A percentile compares a stretch with the other conserved stretches of the same genome.
Conservation (phyloP, 352 stramenopile genomes). For the Globisporangium megalacanthum region DNA sequence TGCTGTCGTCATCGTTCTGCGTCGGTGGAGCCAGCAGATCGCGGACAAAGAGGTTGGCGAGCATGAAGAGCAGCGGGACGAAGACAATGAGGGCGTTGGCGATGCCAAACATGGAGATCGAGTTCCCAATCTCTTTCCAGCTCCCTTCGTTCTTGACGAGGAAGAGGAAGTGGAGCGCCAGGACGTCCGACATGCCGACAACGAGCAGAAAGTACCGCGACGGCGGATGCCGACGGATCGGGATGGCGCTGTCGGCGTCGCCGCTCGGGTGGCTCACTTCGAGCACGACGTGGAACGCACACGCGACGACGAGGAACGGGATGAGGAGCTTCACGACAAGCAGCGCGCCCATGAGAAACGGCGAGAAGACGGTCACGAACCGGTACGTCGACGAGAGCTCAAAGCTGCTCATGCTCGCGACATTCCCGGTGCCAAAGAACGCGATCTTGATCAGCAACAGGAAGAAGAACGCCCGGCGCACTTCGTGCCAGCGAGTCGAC, state of each 20-base stretch:
- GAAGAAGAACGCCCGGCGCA: slow-evolving; percentile 76
- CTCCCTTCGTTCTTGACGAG: slow-evolving; percentile 80
- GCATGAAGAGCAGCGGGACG: slow-evolving; percentile 51
- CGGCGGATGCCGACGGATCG: slow-evolving; percentile 10
- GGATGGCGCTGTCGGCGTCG: background rate
- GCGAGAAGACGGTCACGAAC: slow-evolving; percentile 79
- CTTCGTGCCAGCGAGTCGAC: slow-evolving; percentile 20
- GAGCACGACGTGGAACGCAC: slow-evolving; percentile 55
- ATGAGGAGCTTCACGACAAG: slow-evolving; percentile 80
- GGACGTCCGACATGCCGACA: slow-evolving; percentile 70
- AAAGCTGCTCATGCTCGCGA: slow-evolving; percentile 85
- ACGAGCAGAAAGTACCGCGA: slow-evolving; percentile 69
- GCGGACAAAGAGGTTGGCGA: slow-evolving; percentile 10
- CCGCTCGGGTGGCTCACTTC: slow-evolving; percentile 17
- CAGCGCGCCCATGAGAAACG: slow-evolving; percentile 76
- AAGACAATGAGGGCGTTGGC: slow-evolving; percentile 82
- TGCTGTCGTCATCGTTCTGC: background rate
- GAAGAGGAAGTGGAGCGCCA: slow-evolving; percentile 82
- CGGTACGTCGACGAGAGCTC: slow-evolving; percentile 83
- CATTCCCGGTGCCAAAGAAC: slow-evolving; percentile 84
- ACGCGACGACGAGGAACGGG: slow-evolving; percentile 70
- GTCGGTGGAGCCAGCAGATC: slow-evolving; percentile 1
- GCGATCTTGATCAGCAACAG: slow-evolving; percentile 76
- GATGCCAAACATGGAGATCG: slow-evolving; percentile 83
- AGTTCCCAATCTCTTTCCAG: slow-evolving; percentile 87